phyloP scores from a whole-genome alignment of 73 alveolate genomes.

The Paramecium biaurelia region DNA sequence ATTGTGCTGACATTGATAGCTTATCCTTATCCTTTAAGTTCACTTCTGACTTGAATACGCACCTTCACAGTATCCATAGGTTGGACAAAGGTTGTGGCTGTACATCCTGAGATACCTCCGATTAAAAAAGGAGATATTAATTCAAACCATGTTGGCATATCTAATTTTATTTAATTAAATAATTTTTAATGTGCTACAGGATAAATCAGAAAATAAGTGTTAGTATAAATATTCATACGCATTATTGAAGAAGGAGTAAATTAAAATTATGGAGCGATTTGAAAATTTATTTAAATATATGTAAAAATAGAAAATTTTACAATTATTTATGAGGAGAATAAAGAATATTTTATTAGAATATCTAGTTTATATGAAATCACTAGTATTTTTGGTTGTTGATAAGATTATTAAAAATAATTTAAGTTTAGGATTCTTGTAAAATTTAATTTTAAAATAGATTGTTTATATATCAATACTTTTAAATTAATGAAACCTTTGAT shows the following conservation, averaged over 20 bases:
- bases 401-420: no score
- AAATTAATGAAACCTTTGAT: no score
- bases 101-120: constrained; percentile 86
- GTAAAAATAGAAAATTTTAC: neutral
- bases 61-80: constrained; percentile 92
- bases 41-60: constrained; percentile 77
- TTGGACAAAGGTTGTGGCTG: constrained; percentile 78
- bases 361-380: neutral
- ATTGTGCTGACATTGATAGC: constrained; percentile 58
- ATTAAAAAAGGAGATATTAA: constrained; percentile 68
- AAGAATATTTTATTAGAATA: no score
- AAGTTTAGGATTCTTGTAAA: neutral
- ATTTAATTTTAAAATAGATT: no score
- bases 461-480: no score
- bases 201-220: neutral
- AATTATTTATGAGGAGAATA: neutral
- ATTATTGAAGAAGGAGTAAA: neutral
- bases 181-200: neutral
- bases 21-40: constrained; percentile 64
- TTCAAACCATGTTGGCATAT: constrained; percentile 46
- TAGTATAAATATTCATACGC: neutral
- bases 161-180: constrained; percentile 5
- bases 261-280: neutral
- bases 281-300: neutral
- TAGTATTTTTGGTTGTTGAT: neutral